Base-by-base conservation (phyloP, 2,329 filamentous ascomycete genomes). In the Neonectria coccinea region DNA sequence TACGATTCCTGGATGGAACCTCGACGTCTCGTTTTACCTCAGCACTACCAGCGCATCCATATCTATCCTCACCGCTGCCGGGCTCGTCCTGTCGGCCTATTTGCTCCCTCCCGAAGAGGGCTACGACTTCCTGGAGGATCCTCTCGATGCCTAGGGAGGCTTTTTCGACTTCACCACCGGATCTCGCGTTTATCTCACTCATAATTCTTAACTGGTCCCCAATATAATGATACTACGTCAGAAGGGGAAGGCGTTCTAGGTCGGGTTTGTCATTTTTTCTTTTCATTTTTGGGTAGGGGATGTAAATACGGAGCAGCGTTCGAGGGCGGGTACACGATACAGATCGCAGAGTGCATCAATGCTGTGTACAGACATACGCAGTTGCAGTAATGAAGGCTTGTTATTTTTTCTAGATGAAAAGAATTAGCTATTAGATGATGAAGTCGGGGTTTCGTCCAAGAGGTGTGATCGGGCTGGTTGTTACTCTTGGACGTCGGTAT, bases 21-120 rank as follows among this genome's bases (percentile, higher is more conserved):
- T 97, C 59, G 94, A 92, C 74, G 88, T 86, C 58, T 92, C 92
- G 1, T 97, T 92, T 88, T 86, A 91, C 33, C 86, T 97, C 59
- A 89, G 88, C 73, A 86, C 85, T 6, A 77, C 84, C 25, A 88
- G 87, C 65, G 88, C 84, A 52, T 77, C 79, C 25, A 76, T 90
- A 1, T 84, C 85, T 25, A 76, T 88, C 2, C 62, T 88, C 10
- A 79, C 83, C 12, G 88, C 86, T 1, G 79, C 83, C 14, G 88
- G 86, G 12, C 82, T 97, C 58, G 82, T 86, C 1, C 80, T 88
- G 11, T 91, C 92, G 2, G 91, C 90, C 5, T 88, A 89, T 64
- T 79, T 91, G 22, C 82, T 97, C 47, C 91, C 93, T 1, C 86
- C 89, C 0, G 94, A 97, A 77, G 92, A 92, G 73, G 94, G 93